Evolutionary conservation across 768 basidiomycete species (phyloP).

Genomic region (Coprinopsis sp.): DNA sequence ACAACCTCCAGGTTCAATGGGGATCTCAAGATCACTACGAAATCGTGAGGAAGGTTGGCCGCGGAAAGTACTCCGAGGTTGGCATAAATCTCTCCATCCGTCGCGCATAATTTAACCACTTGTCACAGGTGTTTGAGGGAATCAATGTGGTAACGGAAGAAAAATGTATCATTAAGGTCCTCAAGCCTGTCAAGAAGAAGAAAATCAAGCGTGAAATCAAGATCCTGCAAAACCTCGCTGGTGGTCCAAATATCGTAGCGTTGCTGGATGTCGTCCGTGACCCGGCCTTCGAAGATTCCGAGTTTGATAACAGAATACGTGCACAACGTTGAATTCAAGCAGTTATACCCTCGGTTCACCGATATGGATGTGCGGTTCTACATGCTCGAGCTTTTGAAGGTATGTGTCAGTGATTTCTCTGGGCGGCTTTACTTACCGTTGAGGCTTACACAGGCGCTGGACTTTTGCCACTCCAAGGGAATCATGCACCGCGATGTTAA

Average conservation of each 20-base stretch:
- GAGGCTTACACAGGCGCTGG: slow-evolving; percentile 71
- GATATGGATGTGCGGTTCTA: slow-evolving; percentile 96
- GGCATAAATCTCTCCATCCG: slow-evolving; percentile 13
- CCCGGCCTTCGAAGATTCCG: slow-evolving; percentile 92
- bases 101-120: slow-evolving; percentile 9
- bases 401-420: slow-evolving; percentile 20
- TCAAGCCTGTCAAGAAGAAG: slow-evolving; percentile 99
- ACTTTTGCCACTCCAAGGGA: slow-evolving; percentile 97
- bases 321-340: slow-evolving; percentile 97
- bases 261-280: slow-evolving; percentile 95
- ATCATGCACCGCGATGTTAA: slow-evolving; percentile 99
- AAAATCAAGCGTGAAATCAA: slow-evolving; percentile 99
- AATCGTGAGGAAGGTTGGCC: slow-evolving; percentile 92
- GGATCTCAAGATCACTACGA: slow-evolving; percentile 97
- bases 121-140: slow-evolving; percentile 82
- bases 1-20: slow-evolving; percentile 97
- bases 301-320: slow-evolving; percentile 97
- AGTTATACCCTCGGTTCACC: slow-evolving; percentile 90
- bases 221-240: slow-evolving; percentile 93
- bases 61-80: slow-evolving; percentile 95
- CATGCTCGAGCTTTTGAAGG: slow-evolving; percentile 95
- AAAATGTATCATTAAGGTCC: slow-evolving; percentile 97
- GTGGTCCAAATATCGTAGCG: slow-evolving; percentile 92
- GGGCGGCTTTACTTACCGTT: slow-evolving; percentile 14
- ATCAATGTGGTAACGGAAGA: slow-evolving; percentile 87